Evolutionary conservation across 1,139 yeast species (phyloP).

Genomic region (Kurtzmaniella natalensis): DNA sequence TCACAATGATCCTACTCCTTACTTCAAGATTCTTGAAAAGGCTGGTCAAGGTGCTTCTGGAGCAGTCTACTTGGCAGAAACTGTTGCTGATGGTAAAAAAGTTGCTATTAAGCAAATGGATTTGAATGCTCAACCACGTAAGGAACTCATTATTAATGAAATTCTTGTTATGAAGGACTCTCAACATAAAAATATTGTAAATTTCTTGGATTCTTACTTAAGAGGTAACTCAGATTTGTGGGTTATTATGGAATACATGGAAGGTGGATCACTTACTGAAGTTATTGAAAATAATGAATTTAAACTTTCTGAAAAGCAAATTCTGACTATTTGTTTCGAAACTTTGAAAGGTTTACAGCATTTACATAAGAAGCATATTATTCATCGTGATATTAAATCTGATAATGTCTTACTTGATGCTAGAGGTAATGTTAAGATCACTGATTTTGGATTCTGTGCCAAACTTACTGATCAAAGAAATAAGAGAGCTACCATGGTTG

Average conservation of each 20-base stretch:
- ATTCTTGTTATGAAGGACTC: conserved; percentile 48
- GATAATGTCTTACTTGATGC: conserved; percentile 89
- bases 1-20: conserved; percentile 76
- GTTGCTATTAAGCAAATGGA: conserved; percentile 97
- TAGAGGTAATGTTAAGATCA: conserved; percentile 85
- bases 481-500: conserved; percentile 97
- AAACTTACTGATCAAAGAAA: conserved; percentile 88
- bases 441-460: conserved; percentile 98
- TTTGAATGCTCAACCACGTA: conserved; percentile 86
- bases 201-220: conserved; percentile 43
- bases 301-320: conserved; percentile 67
- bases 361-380: conserved; percentile 84
- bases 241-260: conserved; percentile 97
- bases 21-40: conserved; percentile 82
- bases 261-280: conserved; percentile 75
- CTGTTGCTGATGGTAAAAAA: conserved; percentile 39
- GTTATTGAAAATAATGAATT: conserved; percentile 78
- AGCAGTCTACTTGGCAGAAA: conserved; percentile 84
- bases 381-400: conserved; percentile 93
- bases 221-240: conserved; percentile 52
- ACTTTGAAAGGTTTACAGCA: conserved; percentile 90
- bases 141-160: conserved; percentile 74
- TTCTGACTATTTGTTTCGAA: conserved; percentile 85
- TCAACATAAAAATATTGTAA: conserved; percentile 45
- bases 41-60: conserved; percentile 99